Evolutionary conservation across 2,329 filamentous ascomycete species (phyloP).

Genomic region (Pseudogymnoascus sp.): DNA sequence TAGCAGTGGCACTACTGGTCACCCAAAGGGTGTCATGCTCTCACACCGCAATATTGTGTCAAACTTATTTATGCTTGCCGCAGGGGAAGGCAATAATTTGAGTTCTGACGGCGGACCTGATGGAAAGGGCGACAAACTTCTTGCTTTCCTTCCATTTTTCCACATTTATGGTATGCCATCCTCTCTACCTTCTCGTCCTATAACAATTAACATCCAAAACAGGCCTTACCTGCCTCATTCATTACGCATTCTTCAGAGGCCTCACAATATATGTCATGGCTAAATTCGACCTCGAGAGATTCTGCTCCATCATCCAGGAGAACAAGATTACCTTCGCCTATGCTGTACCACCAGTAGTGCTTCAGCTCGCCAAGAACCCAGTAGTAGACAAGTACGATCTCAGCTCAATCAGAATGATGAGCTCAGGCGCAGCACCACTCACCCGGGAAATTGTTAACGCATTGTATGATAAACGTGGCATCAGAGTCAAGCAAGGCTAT

Average conservation of each 20-base stretch:
- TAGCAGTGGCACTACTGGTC: constrained; percentile 79
- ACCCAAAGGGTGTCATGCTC: constrained; percentile 86
- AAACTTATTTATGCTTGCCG: constrained; percentile 53
- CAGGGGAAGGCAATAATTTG: constrained; percentile 47
- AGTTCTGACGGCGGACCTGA: constrained; percentile 48
- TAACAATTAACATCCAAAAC: constrained; percentile 14
- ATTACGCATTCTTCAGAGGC: constrained; percentile 58
- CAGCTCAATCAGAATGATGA: constrained; percentile 70
- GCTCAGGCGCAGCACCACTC: constrained; percentile 78
- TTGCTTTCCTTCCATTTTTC: constrained; percentile 82
- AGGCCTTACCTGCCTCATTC: constrained; percentile 65
- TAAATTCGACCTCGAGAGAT: constrained; percentile 73
- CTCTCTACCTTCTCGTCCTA: not conserved
- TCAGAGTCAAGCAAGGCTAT: constrained; percentile 87
- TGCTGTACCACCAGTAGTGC: constrained; percentile 74
- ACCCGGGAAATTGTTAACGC: constrained; percentile 71
- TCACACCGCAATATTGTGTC: constrained; percentile 75
- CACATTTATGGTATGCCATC: constrained; percentile 62
- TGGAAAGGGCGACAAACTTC: constrained; percentile 59
- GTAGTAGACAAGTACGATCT: constrained; percentile 74
- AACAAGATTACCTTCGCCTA: constrained; percentile 70
- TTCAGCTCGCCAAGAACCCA: constrained; percentile 73
- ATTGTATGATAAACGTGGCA: constrained; percentile 56
- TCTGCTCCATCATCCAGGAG: constrained; percentile 68
- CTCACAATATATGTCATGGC: constrained; percentile 62